Evolutionary conservation across 495 filamentous ascomycete genomes (phyloP).

Genomic region (Trichoderma orchidacearum): DNA sequence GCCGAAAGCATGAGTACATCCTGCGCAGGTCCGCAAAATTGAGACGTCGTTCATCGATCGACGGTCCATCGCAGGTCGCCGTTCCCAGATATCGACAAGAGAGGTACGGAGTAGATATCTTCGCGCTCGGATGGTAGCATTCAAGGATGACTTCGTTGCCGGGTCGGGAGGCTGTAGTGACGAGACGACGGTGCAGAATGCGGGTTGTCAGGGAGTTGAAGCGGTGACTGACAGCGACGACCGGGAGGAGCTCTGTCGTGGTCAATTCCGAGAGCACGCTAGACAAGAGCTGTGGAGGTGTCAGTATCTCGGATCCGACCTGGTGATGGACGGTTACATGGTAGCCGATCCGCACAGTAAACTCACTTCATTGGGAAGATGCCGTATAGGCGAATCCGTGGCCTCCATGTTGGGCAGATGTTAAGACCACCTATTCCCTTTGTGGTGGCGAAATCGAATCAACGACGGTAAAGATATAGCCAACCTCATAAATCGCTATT

Average conservation of each 20-base stretch:
- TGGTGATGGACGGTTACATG: background rate
- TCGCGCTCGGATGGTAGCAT: slow-evolving; percentile 62
- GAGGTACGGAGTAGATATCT: slow-evolving; percentile 51
- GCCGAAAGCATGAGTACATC: slow-evolving; percentile 45
- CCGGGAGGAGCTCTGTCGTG: slow-evolving; percentile 44
- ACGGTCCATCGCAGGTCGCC: slow-evolving; percentile 6
- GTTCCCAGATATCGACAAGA: slow-evolving; percentile 57
- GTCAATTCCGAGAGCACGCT: slow-evolving; percentile 47
- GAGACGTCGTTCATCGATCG: slow-evolving; percentile 2
- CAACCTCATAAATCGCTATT: no score
- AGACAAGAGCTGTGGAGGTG: slow-evolving; percentile 44
- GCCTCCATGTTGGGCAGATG: background rate
- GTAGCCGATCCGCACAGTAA: no score
- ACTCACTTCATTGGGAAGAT: slow-evolving; percentile 29
- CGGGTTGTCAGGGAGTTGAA: slow-evolving; percentile 55
- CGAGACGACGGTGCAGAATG: slow-evolving; percentile 51
- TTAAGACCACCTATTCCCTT: no score
- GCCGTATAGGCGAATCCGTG: slow-evolving; percentile 5
- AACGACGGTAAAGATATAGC: no score
- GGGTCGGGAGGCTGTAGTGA: slow-evolving; percentile 37
- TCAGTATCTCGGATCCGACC: background rate
- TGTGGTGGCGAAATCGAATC: no score
- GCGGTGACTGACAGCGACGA: slow-evolving; percentile 47
- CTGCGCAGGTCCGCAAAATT: slow-evolving; percentile 16
- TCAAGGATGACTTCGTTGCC: slow-evolving; percentile 59